Percentiles rank a stretch among this genome's conserved stretches.
Conservation (phyloP, 371 early-diverging fungal species). For the Funneliformis caledonium region DNA sequence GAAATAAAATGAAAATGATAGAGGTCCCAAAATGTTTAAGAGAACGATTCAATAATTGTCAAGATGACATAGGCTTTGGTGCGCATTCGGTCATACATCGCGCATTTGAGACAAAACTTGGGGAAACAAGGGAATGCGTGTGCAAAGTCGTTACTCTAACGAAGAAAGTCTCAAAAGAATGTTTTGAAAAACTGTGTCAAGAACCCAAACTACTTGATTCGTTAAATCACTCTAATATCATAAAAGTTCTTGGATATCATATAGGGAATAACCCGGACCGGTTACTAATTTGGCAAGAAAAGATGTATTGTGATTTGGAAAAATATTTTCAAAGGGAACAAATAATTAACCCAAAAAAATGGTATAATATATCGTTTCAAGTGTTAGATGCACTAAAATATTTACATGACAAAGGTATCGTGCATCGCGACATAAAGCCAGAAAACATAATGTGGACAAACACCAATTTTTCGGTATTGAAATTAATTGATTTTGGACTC, state of each 20-base stretch:
- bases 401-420: constrained; percentile 81
- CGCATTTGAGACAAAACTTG: neutral
- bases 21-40: neutral
- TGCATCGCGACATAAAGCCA: constrained; percentile 92
- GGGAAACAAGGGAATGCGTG: neutral
- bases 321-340: neutral
- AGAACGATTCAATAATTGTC: neutral
- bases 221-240: neutral
- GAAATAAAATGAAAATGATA: neutral
- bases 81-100: neutral
- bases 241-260: neutral
- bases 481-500: constrained; percentile 84
- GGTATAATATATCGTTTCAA: neutral
- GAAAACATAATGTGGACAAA: constrained; percentile 81
- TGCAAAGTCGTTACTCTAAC: neutral
- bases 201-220: neutral
- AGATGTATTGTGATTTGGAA: neutral
- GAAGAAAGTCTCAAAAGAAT: neutral
- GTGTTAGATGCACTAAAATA: constrained; percentile 49
- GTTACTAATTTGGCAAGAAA: neutral
- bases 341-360: neutral
- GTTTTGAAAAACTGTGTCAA: neutral
- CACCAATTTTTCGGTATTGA: constrained; percentile 60
- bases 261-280: neutral
- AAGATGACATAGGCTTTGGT: neutral